A percentile compares a stretch with the other conserved stretches of the same genome.
phyloP scores from a whole-genome alignment of 305 asterid species.

The Salvia sclarea region DNA sequence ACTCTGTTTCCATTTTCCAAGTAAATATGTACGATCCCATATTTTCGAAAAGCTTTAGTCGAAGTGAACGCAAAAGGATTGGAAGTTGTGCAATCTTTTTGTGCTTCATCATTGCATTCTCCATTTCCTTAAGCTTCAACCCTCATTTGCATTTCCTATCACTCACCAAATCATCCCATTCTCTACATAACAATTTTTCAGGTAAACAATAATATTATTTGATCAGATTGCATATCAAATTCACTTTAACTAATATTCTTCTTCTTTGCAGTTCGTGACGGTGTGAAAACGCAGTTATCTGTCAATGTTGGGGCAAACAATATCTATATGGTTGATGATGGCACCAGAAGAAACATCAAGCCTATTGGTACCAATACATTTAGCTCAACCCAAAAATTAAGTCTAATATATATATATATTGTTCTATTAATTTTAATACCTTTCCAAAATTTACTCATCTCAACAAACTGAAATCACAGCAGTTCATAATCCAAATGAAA shows the following conservation, averaged over 20 bases:
- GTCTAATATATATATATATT: too few relatives aligned
- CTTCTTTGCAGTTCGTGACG: conserved; percentile 40
- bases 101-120: conserved; percentile 38
- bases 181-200: neutral
- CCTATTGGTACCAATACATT: neutral
- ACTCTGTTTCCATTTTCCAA: too few relatives aligned
- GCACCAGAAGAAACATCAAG: neutral
- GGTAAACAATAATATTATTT: neutral
- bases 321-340: conserved; percentile 21
- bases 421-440: too few relatives aligned
- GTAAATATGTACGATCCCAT: neutral
- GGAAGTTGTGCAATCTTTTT: conserved; percentile 44
- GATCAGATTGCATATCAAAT: too few relatives aligned
- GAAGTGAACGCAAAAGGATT: conserved; percentile 23
- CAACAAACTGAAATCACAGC: neutral
- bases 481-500: neutral
- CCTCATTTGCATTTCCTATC: conserved; percentile 39
- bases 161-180: conserved; percentile 33
- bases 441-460: neutral
- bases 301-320: conserved; percentile 35
- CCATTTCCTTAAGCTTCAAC: conserved; percentile 42
- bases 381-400: too few relatives aligned
- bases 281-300: conserved; percentile 36
- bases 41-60: neutral
- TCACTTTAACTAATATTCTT: neutral